Percentiles rank a stretch among this genome's conserved stretches.
Conservation (phyloP, 495 filamentous ascomycete genomes). For the Letharia columbiana region DNA sequence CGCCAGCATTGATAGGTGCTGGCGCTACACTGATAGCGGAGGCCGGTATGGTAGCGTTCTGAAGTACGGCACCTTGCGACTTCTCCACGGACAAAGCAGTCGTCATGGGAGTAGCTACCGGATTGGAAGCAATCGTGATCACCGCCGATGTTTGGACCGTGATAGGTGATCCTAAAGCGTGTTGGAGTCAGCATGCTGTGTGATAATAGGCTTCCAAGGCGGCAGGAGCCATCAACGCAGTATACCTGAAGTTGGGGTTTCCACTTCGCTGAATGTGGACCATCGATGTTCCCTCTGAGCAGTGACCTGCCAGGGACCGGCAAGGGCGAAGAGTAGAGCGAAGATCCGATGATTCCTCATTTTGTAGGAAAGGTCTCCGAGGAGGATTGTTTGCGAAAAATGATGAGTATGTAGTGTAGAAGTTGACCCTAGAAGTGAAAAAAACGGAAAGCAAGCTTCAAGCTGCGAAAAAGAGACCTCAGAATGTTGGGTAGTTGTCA, state of each 20-base stretch:
- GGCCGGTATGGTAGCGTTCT: slow-evolving; percentile 8
- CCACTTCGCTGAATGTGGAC: neutral
- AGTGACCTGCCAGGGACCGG: neutral
- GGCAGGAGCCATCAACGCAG: neutral
- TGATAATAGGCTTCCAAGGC: neutral
- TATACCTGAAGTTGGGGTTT: neutral
- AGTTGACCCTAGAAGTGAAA: neutral
- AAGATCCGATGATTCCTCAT: slow-evolving; percentile 1
- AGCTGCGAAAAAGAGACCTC: slow-evolving; percentile 1
- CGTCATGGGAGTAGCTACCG: neutral
- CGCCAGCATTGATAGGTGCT: slow-evolving; percentile 10
- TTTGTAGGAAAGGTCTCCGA: neutral
- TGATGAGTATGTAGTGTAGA: neutral
- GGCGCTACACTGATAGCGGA: slow-evolving; percentile 10
- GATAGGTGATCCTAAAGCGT: neutral
- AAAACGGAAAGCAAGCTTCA: neutral
- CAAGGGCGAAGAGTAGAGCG: slow-evolving; percentile 10
- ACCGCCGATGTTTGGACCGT: neutral
- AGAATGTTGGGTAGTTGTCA: neutral
- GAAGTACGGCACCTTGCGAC: slow-evolving; percentile 2
- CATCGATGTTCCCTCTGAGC: slow-evolving; percentile 3
- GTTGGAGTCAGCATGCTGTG: neutral
- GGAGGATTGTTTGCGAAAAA: neutral
- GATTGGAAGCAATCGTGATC: neutral
- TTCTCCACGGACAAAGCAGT: neutral